Evolutionary conservation across 306 rosid species (phyloP).

Genomic region (Acacia confusa): DNA sequence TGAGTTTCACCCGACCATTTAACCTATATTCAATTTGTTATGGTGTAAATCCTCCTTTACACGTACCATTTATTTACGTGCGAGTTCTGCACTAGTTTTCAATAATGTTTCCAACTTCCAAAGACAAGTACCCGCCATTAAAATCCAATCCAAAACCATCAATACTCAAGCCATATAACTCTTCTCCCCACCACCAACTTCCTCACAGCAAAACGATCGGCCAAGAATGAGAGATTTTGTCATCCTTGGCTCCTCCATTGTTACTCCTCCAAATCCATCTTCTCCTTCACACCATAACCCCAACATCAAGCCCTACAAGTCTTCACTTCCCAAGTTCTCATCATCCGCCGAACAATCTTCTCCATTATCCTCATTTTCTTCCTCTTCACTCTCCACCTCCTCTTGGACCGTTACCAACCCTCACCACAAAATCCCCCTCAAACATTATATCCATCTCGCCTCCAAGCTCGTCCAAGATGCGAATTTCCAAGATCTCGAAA

Average conservation of each 20-base stretch:
- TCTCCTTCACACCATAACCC: constrained; percentile 25
- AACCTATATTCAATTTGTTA: no score
- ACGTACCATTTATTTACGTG: no score
- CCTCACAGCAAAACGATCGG: constrained; percentile 39
- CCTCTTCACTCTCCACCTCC: constrained; percentile 23
- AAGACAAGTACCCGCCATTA: constrained; percentile 30
- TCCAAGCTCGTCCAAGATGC: constrained; percentile 59
- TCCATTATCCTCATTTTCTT: constrained; percentile 34
- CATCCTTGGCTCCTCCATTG: constrained; percentile 62
- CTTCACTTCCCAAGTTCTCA: constrained; percentile 38
- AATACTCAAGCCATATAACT: constrained; percentile 13
- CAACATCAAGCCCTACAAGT: constrained; percentile 42
- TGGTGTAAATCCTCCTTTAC: no score
- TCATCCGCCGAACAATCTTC: constrained; percentile 33
- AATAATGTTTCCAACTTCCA: neutral
- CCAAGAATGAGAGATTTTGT: constrained; percentile 63
- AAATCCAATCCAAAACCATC: constrained; percentile 39
- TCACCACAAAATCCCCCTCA: constrained; percentile 37
- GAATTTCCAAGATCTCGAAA: constrained; percentile 49
- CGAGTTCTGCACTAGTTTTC: neutral
- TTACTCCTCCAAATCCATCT: constrained; percentile 41
- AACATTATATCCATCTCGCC: constrained; percentile 47
- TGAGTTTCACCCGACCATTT: no score
- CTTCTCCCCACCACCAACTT: neutral
- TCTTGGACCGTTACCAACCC: constrained; percentile 35